Conservation (phyloP, 441 rosid genomes). For the Gossypium aridum region DNA sequence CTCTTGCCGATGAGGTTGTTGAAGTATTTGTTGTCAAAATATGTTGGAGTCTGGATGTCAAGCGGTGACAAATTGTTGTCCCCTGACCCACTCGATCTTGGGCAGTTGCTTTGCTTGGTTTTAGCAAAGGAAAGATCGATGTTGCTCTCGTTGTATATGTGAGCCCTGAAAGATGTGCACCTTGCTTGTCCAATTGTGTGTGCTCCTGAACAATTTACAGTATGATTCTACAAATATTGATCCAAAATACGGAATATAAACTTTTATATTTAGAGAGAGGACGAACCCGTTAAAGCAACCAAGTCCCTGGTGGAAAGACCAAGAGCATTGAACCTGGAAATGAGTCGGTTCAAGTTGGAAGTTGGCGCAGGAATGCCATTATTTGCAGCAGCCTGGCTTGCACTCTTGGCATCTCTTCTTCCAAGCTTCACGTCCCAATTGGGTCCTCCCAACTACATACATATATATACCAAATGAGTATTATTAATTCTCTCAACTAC, state of each 20-base stretch:
- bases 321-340: conserved; percentile 48
- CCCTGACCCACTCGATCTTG: conserved; percentile 41
- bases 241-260: neutral
- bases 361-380: conserved; percentile 68
- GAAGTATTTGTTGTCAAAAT: conserved; percentile 67
- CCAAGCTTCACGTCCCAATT: conserved; percentile 74
- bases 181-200: conserved; percentile 50
- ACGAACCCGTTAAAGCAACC: conserved; percentile 72
- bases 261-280: neutral
- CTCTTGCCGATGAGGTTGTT: conserved; percentile 47
- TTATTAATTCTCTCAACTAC: neutral
- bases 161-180: conserved; percentile 51
- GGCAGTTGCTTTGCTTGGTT: conserved; percentile 47
- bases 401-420: conserved; percentile 71
- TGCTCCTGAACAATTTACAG: neutral
- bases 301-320: conserved; percentile 75
- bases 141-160: conserved; percentile 28
- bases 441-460: conserved; percentile 67
- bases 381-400: conserved; percentile 76
- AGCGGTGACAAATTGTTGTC: conserved; percentile 81
- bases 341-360: conserved; percentile 50
- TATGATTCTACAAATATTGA: neutral
- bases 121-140: conserved; percentile 46
- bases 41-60: conserved; percentile 47
- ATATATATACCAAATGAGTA: neutral